Evolutionary conservation across 2,329 filamentous ascomycete genomes (phyloP).

Genomic region (Rhynchosporium agropyri): DNA sequence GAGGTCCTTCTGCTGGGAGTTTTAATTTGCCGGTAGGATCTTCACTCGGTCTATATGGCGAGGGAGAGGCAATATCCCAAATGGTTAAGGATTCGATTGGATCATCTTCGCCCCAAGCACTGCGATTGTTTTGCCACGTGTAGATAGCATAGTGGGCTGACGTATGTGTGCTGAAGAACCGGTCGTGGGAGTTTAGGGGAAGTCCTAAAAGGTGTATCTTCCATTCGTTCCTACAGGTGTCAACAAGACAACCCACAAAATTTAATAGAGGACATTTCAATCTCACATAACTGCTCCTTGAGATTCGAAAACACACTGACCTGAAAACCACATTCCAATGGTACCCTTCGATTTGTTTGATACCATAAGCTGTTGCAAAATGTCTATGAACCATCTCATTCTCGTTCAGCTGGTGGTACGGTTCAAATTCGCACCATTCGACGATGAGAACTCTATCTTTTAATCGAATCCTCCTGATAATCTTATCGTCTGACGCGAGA

Average conservation of each 20-base stretch:
- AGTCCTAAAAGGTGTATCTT: slow-evolving; percentile 61
- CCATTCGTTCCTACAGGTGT: slow-evolving; percentile 52
- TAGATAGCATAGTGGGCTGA: slow-evolving; percentile 63
- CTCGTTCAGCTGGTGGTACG: slow-evolving; percentile 55
- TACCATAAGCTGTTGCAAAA: slow-evolving; percentile 61
- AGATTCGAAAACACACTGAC: slow-evolving; percentile 37
- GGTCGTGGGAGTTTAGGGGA: slow-evolving; percentile 56
- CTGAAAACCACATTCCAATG: slow-evolving; percentile 53
- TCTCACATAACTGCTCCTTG: too few relatives aligned
- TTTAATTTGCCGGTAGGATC: slow-evolving; percentile 49
- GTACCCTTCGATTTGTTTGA: slow-evolving; percentile 39
- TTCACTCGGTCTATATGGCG: slow-evolving; percentile 52
- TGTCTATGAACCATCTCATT: slow-evolving; percentile 56
- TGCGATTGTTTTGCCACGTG: slow-evolving; percentile 61
- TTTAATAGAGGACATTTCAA: too few relatives aligned
- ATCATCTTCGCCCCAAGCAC: slow-evolving; percentile 57
- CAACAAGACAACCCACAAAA: background rate
- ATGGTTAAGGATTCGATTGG: slow-evolving; percentile 60
- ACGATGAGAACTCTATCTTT: slow-evolving; percentile 58
- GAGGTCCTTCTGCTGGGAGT: slow-evolving; percentile 46
- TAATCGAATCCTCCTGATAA: slow-evolving; percentile 58
- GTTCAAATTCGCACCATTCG: slow-evolving; percentile 61
- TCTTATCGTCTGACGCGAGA: slow-evolving; percentile 53
- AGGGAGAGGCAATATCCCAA: slow-evolving; percentile 59
- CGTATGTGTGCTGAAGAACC: slow-evolving; percentile 65